These are phyloP conservation scores for Irpex sp. DNA, from an alignment of 1,284 basidiomycete species.

Conservation along the genomic window DNA sequence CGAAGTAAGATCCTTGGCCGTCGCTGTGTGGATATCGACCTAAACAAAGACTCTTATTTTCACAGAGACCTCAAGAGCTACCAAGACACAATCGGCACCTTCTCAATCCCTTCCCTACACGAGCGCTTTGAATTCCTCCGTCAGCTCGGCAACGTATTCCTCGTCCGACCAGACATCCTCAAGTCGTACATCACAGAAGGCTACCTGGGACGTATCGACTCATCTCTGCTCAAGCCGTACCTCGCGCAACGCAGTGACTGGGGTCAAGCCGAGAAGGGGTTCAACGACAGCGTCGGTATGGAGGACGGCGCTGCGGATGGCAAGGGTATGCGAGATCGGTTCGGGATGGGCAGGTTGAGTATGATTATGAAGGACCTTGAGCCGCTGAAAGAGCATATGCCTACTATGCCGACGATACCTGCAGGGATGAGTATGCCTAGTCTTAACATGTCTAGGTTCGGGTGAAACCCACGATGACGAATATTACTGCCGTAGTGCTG, in stretches of 20 bases:
- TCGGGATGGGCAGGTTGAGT: constrained; percentile 65
- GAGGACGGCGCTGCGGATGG: constrained; percentile 40
- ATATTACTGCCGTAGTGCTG: too few relatives aligned
- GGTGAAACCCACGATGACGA: neutral
- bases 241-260: constrained; percentile 90
- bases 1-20: constrained; percentile 58
- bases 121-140: constrained; percentile 99
- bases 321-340: constrained; percentile 62
- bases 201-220: constrained; percentile 89
- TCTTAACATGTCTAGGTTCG: constrained; percentile 38
- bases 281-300: constrained; percentile 54
- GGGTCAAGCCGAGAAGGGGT: constrained; percentile 73
- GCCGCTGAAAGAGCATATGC: constrained; percentile 43
- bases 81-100: constrained; percentile 86
- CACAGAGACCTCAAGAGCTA: constrained; percentile 94
- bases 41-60: neutral
- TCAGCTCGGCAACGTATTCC: constrained; percentile 96
- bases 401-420: constrained; percentile 27
- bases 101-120: constrained; percentile 78
- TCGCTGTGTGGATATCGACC: neutral
- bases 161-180: constrained; percentile 89
- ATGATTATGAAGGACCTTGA: constrained; percentile 85
- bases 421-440: constrained; percentile 44
- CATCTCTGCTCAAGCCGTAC: constrained; percentile 86
- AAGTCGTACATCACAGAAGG: constrained; percentile 92